A percentile compares a stretch with the other conserved stretches of the same genome.
Evolutionary conservation across 2,329 filamentous ascomycete species (phyloP).

Genomic region (Pezicula neosporulosa): DNA sequence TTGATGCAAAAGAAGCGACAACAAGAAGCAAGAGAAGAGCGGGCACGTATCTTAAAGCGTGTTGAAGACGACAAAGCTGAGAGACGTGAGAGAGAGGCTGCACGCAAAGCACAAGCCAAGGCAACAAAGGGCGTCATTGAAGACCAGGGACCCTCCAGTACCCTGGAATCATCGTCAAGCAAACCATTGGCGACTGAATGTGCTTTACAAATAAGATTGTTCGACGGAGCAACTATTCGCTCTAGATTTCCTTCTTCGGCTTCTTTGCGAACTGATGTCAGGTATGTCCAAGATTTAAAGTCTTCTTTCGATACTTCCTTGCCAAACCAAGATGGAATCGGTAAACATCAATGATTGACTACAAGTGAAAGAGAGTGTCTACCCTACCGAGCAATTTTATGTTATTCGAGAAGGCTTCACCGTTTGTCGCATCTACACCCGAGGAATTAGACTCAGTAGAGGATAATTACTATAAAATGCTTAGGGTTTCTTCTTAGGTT

Average conservation of each 20-base stretch:
- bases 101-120: conserved; percentile 39
- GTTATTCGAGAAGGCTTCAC: too few species aligned
- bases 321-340: too few species aligned
- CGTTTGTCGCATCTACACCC: too few species aligned
- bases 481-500: too few species aligned
- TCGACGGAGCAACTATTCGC: conserved; percentile 79
- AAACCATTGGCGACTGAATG: conserved; percentile 32
- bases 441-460: too few species aligned
- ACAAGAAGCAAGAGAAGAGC: conserved; percentile 63
- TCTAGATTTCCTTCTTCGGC: conserved; percentile 63
- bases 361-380: too few species aligned
- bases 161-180: conserved; percentile 3
- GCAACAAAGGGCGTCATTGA: not conserved
- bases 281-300: too few species aligned
- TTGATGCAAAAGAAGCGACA: conserved; percentile 58
- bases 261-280: conserved; percentile 63
- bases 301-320: too few species aligned
- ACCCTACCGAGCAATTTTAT: too few species aligned
- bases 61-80: conserved; percentile 76
- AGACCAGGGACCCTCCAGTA: conserved; percentile 6
- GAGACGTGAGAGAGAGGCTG: conserved; percentile 53
- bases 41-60: conserved; percentile 66
- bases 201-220: conserved; percentile 74
- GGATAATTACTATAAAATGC: too few species aligned
- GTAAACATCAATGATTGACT: too few species aligned